Evolutionary conservation across 1,139 yeast species (phyloP), one percentile per base, ranked within the genome.

Genomic region (Candida sanyaensis): DNA sequence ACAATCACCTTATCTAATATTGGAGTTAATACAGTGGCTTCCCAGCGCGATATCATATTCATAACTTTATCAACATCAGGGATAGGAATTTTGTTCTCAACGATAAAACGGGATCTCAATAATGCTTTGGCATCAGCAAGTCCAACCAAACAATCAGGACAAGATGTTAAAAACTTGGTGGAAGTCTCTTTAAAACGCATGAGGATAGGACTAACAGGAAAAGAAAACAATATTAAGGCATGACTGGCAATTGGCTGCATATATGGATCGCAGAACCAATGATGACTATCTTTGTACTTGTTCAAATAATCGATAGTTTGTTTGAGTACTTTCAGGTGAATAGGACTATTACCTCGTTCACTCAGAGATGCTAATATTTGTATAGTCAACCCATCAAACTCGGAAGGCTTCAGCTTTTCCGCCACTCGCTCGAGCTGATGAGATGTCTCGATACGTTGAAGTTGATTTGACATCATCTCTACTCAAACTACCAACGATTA

Each of bases 211-310:
- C 73, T 73, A 37, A 73, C 75, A 27, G 78, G 77, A 55, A 84
- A 82, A 8, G 88, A 82, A 59, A 84, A 84, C 48, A 84, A 68
- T 17, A 86, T 78, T 47, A 86, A 62, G 6, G 77, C 65, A 59
- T 84, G 84, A 24, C 77, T 69, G 9, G 84, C 69, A 24, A 81
- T 70, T 5, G 80, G 77, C 44, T 65, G 69, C 57, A 79, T 67
- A 34, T 63, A 61, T 10, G 68, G 67, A 59, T 83, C 80, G 63
- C 91, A 85, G 60, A 82, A 84, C 62, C 83, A 66, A 55, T 86
- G 90, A 9, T 49, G 55, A 24, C 57, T 57, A 3, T 53, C 46
- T 42, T 56, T 51, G 39, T 62, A 51, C 11, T 55, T 54, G 11
- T 56, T 51, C 42, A 71, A 56, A 49, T 65, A 71, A 31, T 55